These are phyloP conservation scores for Hamamelis virginiana DNA, from an alignment of 164 flowering plant species.

Conservation along the genomic window DNA sequence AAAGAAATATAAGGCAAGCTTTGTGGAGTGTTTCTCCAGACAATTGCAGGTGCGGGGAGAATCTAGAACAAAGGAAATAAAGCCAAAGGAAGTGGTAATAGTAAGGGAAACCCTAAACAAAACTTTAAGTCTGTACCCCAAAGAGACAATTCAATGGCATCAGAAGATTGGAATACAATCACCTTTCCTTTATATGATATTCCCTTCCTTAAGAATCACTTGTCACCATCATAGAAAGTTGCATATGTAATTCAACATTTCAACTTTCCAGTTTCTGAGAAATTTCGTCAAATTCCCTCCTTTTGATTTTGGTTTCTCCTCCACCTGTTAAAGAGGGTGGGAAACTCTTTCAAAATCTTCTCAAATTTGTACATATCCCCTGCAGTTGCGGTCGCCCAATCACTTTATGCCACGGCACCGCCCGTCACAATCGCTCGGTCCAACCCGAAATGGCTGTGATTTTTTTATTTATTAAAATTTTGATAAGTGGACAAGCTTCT, in stretches of 20 bases:
- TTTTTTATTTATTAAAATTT: too few species aligned
- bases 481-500: too few species aligned
- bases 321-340: too few species aligned
- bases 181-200: slow-evolving; percentile 37
- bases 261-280: slow-evolving; percentile 11
- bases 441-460: background rate
- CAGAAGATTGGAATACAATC: slow-evolving; percentile 37
- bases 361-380: background rate
- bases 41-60: slow-evolving; percentile 16
- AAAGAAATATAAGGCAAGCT: slow-evolving; percentile 1
- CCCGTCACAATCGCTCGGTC: background rate
- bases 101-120: slow-evolving; percentile 14
- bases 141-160: slow-evolving; percentile 28
- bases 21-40: slow-evolving; percentile 10
- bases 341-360: background rate
- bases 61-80: slow-evolving; percentile 18
- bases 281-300: background rate
- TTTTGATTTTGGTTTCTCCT: background rate
- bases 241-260: slow-evolving; percentile 22
- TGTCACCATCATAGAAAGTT: slow-evolving; percentile 30
- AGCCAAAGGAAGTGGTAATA: slow-evolving; percentile 6
- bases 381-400: background rate
- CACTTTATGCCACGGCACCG: background rate
- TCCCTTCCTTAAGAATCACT: slow-evolving; percentile 41
- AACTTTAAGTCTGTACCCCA: slow-evolving; percentile 22